Percentiles rank a stretch among this genome's conserved stretches.
Evolutionary conservation across 2,329 filamentous ascomycete genomes (phyloP).

Genomic region (Diaporthe citrichinensis): DNA sequence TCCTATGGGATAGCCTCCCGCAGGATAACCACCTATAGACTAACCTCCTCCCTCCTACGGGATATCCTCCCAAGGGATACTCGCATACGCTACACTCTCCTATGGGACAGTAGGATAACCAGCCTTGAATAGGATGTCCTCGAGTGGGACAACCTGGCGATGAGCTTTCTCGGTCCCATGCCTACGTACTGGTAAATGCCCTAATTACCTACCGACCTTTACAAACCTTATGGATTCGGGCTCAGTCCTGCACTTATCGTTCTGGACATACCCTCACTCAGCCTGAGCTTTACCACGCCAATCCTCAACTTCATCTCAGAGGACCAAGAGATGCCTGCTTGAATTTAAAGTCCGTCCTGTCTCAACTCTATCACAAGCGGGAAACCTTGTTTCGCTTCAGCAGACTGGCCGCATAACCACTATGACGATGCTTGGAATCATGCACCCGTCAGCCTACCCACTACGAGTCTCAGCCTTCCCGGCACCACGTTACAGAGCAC

Average conservation of each 20-base stretch:
- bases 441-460: background rate
- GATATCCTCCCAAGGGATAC: background rate
- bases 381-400: background rate
- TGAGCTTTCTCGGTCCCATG: too few species aligned
- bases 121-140: too few species aligned
- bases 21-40: background rate
- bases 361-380: background rate
- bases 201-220: too few species aligned
- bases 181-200: too few species aligned
- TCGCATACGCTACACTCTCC: background rate
- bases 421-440: slow-evolving; percentile 8
- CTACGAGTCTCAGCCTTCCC: background rate
- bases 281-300: background rate
- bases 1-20: too few species aligned
- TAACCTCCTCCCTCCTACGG: too few species aligned
- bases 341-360: background rate
- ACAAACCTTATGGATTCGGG: too few species aligned
- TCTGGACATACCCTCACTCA: background rate
- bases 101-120: background rate
- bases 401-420: background rate
- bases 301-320: background rate
- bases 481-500: background rate
- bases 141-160: too few species aligned
- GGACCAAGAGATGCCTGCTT: background rate
- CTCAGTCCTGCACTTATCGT: background rate